phyloP scores from a whole-genome alignment of 257 asterid species.

The Solanum neorickii region DNA sequence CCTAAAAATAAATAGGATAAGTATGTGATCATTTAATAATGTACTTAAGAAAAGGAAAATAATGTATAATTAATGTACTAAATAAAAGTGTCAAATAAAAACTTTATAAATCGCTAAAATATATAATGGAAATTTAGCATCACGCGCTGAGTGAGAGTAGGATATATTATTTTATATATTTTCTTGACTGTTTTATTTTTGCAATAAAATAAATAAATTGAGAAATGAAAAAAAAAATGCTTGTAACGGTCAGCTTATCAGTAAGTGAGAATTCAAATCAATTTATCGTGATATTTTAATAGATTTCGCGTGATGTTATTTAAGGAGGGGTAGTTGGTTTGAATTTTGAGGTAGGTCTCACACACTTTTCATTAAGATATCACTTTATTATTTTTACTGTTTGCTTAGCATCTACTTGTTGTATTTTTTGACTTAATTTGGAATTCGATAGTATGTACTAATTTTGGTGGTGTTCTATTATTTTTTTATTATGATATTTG shows the following conservation, averaged over 20 bases:
- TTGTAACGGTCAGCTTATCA: slow-evolving; percentile 46
- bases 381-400: not conserved
- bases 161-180: not conserved
- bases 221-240: slow-evolving; percentile 6
- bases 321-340: slow-evolving; percentile 5
- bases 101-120: not conserved
- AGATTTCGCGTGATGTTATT: not conserved
- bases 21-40: no score
- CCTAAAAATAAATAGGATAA: not conserved
- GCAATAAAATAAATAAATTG: not conserved
- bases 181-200: not conserved
- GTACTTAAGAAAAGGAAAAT: not conserved
- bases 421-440: not conserved
- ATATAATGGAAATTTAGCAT: not conserved
- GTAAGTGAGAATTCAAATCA: not conserved
- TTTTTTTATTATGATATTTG: no score
- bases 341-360: not conserved
- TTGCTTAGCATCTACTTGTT: not conserved
- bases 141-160: not conserved
- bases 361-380: not conserved
- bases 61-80: not conserved
- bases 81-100: not conserved
- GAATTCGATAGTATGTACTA: no score
- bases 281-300: not conserved
- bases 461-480: no score